Evolutionary conservation across 768 basidiomycete species (phyloP), one percentile per base, ranked within the genome.

Genomic region (Podaxis sp.): DNA sequence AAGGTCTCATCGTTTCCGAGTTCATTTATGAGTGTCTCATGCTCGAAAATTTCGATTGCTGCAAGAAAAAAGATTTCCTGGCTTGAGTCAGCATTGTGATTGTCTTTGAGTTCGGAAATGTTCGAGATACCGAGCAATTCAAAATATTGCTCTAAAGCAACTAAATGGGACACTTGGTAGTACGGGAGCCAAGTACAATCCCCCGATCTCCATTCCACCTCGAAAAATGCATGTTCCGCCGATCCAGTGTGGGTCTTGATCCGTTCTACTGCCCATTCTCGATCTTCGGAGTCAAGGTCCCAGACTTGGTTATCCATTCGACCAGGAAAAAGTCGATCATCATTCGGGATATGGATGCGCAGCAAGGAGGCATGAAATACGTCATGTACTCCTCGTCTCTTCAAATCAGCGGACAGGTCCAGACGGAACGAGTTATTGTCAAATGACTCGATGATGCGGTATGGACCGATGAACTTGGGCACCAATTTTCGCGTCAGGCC

Each of bases 281-380:
- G 40, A 13, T 64, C 64, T 3, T 38, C 38, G 7, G 63, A 58
- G 11, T 67, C 68, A 5, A 61, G 42, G 0, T 70, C 68, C 39
- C 62, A 63, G 0, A 75, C 65, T 30, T 68, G 65, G 1, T 59
- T 17, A 15, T 67, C 53, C 7, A 65, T 54, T 0, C 74, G 68
- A 0, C 66, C 65, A 0, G 78, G 78, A 61, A 80, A 81, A 0
- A 70, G 55, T 0, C 28, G 0, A 33, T 70, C 57, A 59, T 80
- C 72, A 59, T 80, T 81, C 0, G 74, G 65, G 1, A 64, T n/a
- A 56, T 72, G 71, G 2, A 64, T 65, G 0, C 66, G 12, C 0
- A 81, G 68, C 28, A 75, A 65, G 3, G 73, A 75, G 0, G 71
- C 66, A 57, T 82, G 77, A 66, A 79, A 80, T 0, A 68, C 71